These are phyloP conservation scores for Trypanosoma congolense DNA, from an alignment of 208 protist species.

Conservation along the genomic window DNA sequence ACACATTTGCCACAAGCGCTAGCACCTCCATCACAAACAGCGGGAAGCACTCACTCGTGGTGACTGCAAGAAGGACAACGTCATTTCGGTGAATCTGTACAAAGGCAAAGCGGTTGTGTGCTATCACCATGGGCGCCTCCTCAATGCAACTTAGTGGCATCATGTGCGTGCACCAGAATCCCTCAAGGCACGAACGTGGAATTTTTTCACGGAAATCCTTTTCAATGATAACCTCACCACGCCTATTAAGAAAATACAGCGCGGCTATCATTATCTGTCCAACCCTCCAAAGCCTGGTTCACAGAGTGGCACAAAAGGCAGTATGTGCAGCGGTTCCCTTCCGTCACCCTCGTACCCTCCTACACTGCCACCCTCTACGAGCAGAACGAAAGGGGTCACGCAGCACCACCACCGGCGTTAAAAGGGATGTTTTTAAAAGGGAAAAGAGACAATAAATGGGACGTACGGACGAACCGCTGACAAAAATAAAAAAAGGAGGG, in stretches of 20 bases:
- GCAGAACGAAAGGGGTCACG: too few species aligned
- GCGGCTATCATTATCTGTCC: constrained; percentile 56
- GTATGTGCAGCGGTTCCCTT: too few species aligned
- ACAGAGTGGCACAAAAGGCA: too few species aligned
- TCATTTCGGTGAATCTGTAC: constrained; percentile 66
- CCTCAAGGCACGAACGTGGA: constrained; percentile 54
- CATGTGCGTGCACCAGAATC: constrained; percentile 73
- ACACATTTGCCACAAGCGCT: constrained; percentile 41
- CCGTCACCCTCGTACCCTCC: too few species aligned
- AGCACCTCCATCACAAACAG: constrained; percentile 80
- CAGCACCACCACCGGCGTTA: too few species aligned
- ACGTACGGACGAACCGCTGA: too few species aligned
- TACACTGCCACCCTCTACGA: too few species aligned
- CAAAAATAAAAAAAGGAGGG: too few species aligned
- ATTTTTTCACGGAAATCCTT: constrained; percentile 76
- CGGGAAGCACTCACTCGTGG: constrained; percentile 57
- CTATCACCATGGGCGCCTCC: constrained; percentile 52
- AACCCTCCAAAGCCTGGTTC: too few species aligned
- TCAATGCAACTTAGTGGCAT: constrained; percentile 19
- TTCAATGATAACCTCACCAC: constrained; percentile 87
- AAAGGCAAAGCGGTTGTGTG: constrained; percentile 58
- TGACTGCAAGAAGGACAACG: constrained; percentile 68
- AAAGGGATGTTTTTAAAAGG: too few species aligned
- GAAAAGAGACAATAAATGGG: too few species aligned
- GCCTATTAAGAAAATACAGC: constrained; percentile 65